phyloP scores from a whole-genome alignment of 495 filamentous ascomycete species.

The Apiosordaria backusii region DNA sequence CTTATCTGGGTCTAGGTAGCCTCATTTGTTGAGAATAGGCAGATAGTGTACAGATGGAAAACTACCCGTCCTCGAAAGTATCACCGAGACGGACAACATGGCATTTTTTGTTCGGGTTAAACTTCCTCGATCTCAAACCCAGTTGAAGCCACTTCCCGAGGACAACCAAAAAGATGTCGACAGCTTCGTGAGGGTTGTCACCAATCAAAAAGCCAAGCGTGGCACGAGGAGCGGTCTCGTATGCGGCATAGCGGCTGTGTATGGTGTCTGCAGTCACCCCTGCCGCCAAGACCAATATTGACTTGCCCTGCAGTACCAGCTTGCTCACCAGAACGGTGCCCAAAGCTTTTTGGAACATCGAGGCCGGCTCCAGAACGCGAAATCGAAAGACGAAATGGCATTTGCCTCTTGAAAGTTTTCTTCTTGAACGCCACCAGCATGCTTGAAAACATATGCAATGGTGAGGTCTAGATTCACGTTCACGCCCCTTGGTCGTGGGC shows the following conservation, averaged over 20 bases:
- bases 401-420: neutral
- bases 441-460: neutral
- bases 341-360: neutral
- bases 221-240: slow-evolving; percentile 1
- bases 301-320: neutral
- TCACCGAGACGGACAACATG: too few relatives aligned
- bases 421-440: neutral
- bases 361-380: neutral
- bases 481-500: neutral
- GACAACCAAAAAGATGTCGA: neutral
- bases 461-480: neutral
- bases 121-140: neutral
- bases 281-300: neutral
- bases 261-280: neutral
- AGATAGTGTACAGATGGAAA: neutral
- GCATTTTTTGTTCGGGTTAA: neutral
- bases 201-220: neutral
- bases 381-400: neutral
- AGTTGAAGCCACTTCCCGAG: neutral
- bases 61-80: too few relatives aligned
- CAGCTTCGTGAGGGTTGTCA: neutral
- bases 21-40: too few relatives aligned
- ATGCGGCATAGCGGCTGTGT: neutral
- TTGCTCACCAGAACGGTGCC: neutral
- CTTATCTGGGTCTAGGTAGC: too few relatives aligned